Evolutionary conservation across 495 filamentous ascomycete species (phyloP).

Genomic region (Penicillium robsamsonii): DNA sequence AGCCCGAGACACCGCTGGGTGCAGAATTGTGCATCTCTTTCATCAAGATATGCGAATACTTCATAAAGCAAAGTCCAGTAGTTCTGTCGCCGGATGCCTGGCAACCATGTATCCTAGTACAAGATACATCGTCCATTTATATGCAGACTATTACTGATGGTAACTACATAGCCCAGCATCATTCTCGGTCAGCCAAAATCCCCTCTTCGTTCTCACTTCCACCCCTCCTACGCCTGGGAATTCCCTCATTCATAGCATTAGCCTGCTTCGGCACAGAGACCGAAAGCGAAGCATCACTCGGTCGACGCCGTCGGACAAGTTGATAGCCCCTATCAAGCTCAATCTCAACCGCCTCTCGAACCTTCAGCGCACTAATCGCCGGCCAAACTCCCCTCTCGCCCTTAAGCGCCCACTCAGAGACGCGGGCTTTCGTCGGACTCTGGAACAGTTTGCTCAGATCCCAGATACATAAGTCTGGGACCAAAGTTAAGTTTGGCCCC

Average conservation of each 20-base stretch:
- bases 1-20: too few relatives aligned
- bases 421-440: slow-evolving; percentile 68
- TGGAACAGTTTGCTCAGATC: slow-evolving; percentile 79
- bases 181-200: slow-evolving; percentile 27
- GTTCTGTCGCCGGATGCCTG: too few relatives aligned
- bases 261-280: slow-evolving; percentile 12
- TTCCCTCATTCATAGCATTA: slow-evolving; percentile 32
- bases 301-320: slow-evolving; percentile 61
- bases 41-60: too few relatives aligned
- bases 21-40: too few relatives aligned
- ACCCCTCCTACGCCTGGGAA: slow-evolving; percentile 28
- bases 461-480: slow-evolving; percentile 68
- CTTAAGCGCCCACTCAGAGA: slow-evolving; percentile 81
- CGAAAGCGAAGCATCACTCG: slow-evolving; percentile 30
- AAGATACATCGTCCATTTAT: not conserved
- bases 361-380: slow-evolving; percentile 75
- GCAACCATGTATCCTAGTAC: not conserved
- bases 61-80: too few relatives aligned
- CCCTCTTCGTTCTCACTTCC: slow-evolving; percentile 32
- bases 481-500: slow-evolving; percentile 74
- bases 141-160: not conserved
- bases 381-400: slow-evolving; percentile 93
- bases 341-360: slow-evolving; percentile 83
- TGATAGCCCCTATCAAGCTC: slow-evolving; percentile 85
- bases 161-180: not conserved